These are phyloP conservation scores for Acaromyces ingoldii DNA, from an alignment of 1,284 basidiomycete genomes.

Conservation along the genomic window DNA sequence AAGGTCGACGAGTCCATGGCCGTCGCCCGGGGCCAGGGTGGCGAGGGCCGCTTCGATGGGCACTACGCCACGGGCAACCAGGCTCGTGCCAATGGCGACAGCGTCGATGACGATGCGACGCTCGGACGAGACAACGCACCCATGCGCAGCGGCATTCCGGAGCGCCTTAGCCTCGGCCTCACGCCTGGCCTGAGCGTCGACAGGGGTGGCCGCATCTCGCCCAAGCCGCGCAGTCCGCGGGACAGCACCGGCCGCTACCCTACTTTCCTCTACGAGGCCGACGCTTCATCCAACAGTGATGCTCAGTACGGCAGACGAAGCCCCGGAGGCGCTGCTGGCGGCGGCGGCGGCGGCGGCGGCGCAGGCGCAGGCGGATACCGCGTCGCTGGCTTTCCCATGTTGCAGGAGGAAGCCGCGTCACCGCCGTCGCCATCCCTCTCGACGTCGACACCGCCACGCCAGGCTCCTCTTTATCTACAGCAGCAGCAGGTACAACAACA, in stretches of 20 bases:
- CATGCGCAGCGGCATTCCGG: no score
- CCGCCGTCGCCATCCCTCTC: neutral
- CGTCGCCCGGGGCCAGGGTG: neutral
- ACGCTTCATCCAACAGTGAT: no score
- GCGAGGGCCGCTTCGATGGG: neutral
- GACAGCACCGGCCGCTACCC: slow-evolving; percentile 3
- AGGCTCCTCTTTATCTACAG: neutral
- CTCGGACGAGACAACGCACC: slow-evolving; percentile 15
- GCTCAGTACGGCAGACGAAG: neutral
- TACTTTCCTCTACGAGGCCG: neutral
- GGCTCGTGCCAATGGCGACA: slow-evolving; percentile 2
- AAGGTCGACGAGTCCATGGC: neutral
- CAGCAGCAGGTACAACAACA: neutral
- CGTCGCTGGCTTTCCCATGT: no score
- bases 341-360: neutral
- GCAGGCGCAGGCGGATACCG: neutral
- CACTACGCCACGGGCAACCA: neutral
- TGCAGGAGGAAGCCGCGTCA: neutral
- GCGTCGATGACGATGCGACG: slow-evolving; percentile 21
- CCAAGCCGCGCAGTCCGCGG: neutral
- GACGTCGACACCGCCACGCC: neutral
- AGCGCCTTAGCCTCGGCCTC: no score
- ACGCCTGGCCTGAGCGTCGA: neutral
- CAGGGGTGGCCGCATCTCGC: neutral
- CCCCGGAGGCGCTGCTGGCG: neutral